Evolutionary conservation across 1,284 basidiomycete species (phyloP), one percentile per base, ranked within the genome.

Genomic region (Ustilago shanxiensis): DNA sequence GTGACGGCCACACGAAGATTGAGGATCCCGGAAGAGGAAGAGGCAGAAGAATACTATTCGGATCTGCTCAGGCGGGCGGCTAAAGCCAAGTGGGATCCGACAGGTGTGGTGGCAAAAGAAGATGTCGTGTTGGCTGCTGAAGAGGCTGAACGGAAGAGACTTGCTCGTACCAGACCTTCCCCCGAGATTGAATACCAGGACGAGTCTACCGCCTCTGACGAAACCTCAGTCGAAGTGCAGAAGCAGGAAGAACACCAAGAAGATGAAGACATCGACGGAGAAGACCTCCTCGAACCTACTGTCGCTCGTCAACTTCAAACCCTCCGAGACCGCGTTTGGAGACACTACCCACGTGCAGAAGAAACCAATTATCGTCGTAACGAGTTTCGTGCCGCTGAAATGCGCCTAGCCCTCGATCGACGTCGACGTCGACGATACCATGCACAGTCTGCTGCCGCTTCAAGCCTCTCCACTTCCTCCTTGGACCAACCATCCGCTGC

Each of bases 281-380:
- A 74, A 51, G 68, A 70, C n/a, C 50, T 74, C 6, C 52, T 80
- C 16, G 79, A 79, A n/a, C 60, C 66, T 0, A 59, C 70, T 5
- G 60, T 67, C 16, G 72, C 66, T 20, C 77, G 60, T 6, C 69
- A 76, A 49, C 66, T 82, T 9, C 66, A 72, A 47, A 28, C 52
- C 20, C 60, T 77, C 33, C 77, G 84, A 28, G 79, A 83, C 29
- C 67, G 80, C 6, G 78, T 83, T 14, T 86, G 84, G 84, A 74
- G 83, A 2, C 84, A 86, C 61, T 81, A 83, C 50, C 83, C 84
- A 8, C 77, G 82, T n/a, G 77, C 76, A 22, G 79, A 77, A 31
- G 82, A 84, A 35, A 80, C 77, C 64, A 80, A 80, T 53, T 84
- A 83, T 53, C 75, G 74, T 24, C 77, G 81, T 28, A 62, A 69